Conservation (phyloP, 2,329 filamentous ascomycete species). For the Trichoderma hamatum region DNA sequence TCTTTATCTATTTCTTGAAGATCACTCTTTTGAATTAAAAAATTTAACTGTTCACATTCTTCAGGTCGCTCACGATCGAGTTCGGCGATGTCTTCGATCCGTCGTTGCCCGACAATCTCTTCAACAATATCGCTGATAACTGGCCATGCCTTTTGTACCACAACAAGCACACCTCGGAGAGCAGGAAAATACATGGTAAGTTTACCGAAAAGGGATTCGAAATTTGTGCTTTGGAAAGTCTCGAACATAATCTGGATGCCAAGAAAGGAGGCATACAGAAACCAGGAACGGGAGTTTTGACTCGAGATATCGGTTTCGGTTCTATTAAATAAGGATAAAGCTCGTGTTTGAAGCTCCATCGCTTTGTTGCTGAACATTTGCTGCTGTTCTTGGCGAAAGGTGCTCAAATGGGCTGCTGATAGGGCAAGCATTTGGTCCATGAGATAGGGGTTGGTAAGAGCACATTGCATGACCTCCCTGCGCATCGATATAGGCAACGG, state of each 20-base stretch:
- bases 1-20: constrained; percentile 7
- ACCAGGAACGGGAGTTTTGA: constrained; percentile 37
- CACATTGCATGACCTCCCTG: constrained; percentile 28
- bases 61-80: not conserved
- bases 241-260: constrained; percentile 50
- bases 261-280: constrained; percentile 42
- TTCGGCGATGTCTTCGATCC: not conserved
- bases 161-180: constrained; percentile 42
- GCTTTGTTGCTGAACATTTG: constrained; percentile 39
- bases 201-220: constrained; percentile 37
- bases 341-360: constrained; percentile 42
- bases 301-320: constrained; percentile 29
- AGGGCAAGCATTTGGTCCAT: constrained; percentile 46
- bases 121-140: not conserved
- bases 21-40: not conserved
- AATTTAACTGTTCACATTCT: not conserved
- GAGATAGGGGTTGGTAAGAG: constrained; percentile 32
- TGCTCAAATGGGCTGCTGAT: constrained; percentile 44
- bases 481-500: not conserved
- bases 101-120: not conserved
- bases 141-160: constrained; percentile 37
- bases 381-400: constrained; percentile 24
- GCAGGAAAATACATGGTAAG: constrained; percentile 40
- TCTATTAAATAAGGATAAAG: constrained; percentile 38
- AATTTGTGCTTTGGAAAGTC: constrained; percentile 39